These are phyloP conservation scores for Trichosporon sp. DNA, from an alignment of 1,284 basidiomycete species.

Conservation along the genomic window DNA sequence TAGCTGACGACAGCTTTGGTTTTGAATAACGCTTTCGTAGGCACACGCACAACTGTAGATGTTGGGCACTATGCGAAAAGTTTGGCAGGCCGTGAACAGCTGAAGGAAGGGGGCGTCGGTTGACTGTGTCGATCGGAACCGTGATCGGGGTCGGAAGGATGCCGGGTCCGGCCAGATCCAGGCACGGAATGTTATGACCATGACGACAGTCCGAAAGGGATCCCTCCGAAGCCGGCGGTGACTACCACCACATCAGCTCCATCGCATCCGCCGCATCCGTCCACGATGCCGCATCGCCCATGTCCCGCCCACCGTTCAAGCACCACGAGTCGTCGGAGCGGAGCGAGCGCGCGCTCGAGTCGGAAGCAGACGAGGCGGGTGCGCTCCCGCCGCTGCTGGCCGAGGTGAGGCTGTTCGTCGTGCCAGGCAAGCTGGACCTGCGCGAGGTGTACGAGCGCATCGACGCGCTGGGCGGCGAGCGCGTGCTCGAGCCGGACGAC, in stretches of 20 bases:
- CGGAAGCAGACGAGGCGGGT: not conserved
- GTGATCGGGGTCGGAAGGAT: not conserved
- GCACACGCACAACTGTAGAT: not conserved
- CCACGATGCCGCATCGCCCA: not conserved
- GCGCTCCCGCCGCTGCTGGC: conserved; percentile 36
- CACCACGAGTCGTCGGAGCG: not conserved
- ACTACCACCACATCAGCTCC: not conserved
- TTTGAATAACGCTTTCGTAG: not conserved
- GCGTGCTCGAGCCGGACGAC: conserved; percentile 21
- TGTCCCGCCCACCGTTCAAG: not conserved
- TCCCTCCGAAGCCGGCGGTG: not conserved
- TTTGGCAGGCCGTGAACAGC: not conserved
- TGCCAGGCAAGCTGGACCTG: conserved; percentile 43
- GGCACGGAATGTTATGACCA: conserved; percentile 2
- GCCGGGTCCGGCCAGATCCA: not conserved
- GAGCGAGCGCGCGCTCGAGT: not conserved
- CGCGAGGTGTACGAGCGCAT: conserved; percentile 24
- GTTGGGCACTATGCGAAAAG: not conserved
- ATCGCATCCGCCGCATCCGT: not conserved
- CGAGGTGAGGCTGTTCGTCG: conserved; percentile 38
- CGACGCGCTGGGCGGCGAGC: conserved; percentile 41
- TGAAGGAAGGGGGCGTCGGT: not conserved
- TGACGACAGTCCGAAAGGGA: not conserved
- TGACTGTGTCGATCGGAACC: not conserved
- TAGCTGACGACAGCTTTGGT: not conserved